Conservation (phyloP, 2,329 filamentous ascomycete species). For the Grosmannia clavigera region DNA sequence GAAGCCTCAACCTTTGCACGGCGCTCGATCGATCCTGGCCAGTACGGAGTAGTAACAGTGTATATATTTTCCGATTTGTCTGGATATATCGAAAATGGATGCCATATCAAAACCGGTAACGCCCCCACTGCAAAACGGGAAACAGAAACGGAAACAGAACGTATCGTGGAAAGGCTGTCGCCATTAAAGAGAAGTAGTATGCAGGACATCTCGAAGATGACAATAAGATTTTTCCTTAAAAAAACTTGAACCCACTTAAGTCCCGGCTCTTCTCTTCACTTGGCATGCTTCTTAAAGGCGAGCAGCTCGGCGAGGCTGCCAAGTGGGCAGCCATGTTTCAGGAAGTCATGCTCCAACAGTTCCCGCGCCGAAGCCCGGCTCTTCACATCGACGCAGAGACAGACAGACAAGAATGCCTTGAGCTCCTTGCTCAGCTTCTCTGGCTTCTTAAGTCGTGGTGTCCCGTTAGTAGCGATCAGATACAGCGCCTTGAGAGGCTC, state of each 20-base stretch:
- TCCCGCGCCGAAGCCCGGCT: constrained; percentile 85
- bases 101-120: constrained; percentile 1
- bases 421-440: constrained; percentile 97
- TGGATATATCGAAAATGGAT: constrained; percentile 10
- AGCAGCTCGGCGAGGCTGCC: constrained; percentile 76
- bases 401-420: constrained; percentile 92
- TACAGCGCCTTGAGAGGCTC: constrained; percentile 95
- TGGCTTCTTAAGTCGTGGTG: constrained; percentile 91
- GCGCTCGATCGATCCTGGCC: not conserved
- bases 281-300: constrained; percentile 67
- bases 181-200: not conserved
- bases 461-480: constrained; percentile 95
- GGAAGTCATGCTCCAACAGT: constrained; percentile 81
- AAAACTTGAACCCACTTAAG: not conserved
- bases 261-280: constrained; percentile 28
- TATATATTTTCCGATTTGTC: constrained; percentile 6
- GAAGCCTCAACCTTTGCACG: not conserved
- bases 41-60: not conserved
- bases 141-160: not conserved
- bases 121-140: not conserved
- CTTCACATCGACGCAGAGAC: constrained; percentile 92
- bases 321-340: constrained; percentile 80
- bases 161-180: not conserved
- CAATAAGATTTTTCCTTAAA: not conserved
- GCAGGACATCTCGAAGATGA: not conserved